Evolutionary conservation across 164 flowering plant genomes (phyloP).

Genomic region (Hamamelis virginiana): DNA sequence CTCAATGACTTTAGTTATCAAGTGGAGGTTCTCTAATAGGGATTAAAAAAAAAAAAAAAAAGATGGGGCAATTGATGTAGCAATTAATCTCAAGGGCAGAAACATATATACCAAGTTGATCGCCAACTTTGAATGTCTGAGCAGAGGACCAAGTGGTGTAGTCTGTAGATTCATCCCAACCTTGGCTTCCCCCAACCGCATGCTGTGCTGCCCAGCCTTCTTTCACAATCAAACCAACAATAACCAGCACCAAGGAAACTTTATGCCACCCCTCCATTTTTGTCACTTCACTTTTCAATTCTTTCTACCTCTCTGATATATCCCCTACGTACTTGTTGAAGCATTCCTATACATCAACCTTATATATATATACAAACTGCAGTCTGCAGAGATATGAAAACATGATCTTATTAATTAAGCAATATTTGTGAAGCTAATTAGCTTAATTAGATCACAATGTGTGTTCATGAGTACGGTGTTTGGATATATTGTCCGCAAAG

Average conservation of each 20-base stretch:
- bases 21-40: too few species aligned
- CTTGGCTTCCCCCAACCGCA: slow-evolving; percentile 72
- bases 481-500: slow-evolving; percentile 27
- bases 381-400: background rate
- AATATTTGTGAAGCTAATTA: too few species aligned
- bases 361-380: background rate
- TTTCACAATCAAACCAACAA: slow-evolving; percentile 18
- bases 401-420: background rate
- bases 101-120: slow-evolving; percentile 51
- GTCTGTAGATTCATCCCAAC: slow-evolving; percentile 65
- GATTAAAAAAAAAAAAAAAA: too few species aligned
- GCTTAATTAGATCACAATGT: background rate
- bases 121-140: slow-evolving; percentile 64
- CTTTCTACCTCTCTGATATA: too few species aligned
- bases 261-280: slow-evolving; percentile 18
- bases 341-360: background rate
- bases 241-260: slow-evolving; percentile 16
- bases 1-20: too few species aligned
- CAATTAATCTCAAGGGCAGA: too few species aligned
- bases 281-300: too few species aligned
- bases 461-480: background rate
- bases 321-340: slow-evolving; percentile 4
- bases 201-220: slow-evolving; percentile 42
- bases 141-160: slow-evolving; percentile 54
- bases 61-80: too few species aligned